These are phyloP conservation scores for Flaveria trinervia DNA, from an alignment of 129 eudicot species.

Conservation along the genomic window DNA sequence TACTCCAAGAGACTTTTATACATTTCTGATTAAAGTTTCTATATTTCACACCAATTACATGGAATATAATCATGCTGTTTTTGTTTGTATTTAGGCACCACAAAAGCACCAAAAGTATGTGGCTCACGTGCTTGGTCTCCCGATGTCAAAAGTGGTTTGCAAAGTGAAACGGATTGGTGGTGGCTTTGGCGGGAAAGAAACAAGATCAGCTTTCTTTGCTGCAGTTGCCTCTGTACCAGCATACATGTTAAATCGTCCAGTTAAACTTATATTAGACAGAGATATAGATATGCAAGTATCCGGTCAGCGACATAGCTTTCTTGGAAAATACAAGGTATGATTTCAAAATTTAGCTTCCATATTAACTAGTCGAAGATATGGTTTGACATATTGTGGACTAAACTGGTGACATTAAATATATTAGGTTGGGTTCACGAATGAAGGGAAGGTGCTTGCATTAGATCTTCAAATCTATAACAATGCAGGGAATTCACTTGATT, in stretches of 20 bases:
- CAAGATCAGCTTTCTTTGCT: conserved; percentile 77
- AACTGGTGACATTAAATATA: conserved; percentile 5
- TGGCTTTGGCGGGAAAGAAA: conserved; percentile 99
- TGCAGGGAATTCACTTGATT: conserved; percentile 93
- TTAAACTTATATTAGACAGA: conserved; percentile 81
- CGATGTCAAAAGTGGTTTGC: conserved; percentile 99
- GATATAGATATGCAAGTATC: conserved; percentile 87
- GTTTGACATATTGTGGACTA: conserved; percentile 10
- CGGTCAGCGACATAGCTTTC: conserved; percentile 99
- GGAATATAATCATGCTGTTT: neutral
- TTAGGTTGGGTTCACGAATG: conserved; percentile 92
- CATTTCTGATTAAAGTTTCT: neutral
- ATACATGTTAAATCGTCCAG: conserved; percentile 79
- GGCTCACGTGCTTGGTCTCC: conserved; percentile 88
- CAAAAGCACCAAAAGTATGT: conserved; percentile 95
- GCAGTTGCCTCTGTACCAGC: conserved; percentile 90
- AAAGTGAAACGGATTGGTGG: conserved; percentile 96
- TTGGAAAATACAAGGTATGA: conserved; percentile 90
- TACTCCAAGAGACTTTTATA: neutral
- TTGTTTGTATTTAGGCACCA: conserved; percentile 67
- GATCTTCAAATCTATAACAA: conserved; percentile 89
- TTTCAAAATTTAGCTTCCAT: neutral
- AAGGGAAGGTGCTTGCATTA: conserved; percentile 79
- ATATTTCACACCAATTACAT: neutral
- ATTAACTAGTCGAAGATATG: neutral